Conservation (phyloP, 2,329 filamentous ascomycete genomes). For the Aspergillus sp. region DNA sequence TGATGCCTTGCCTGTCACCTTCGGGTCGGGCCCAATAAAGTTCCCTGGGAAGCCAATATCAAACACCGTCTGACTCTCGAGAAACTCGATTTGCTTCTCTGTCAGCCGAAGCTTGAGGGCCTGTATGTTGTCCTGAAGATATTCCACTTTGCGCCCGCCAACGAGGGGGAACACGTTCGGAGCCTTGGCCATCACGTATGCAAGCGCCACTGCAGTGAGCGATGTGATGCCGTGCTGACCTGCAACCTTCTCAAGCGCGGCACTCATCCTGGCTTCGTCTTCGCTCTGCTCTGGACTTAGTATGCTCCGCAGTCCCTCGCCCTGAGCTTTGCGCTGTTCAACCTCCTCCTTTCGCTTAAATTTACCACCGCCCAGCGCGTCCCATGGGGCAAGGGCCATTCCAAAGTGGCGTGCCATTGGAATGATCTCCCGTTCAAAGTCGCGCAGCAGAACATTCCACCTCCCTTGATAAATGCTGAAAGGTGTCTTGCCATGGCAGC, state of each 20-base stretch:
- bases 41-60: not conserved
- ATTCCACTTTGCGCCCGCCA: not conserved
- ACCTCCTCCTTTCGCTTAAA: slow-evolving; percentile 52
- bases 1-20: no score
- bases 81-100: not conserved
- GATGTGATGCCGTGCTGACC: slow-evolving; percentile 53
- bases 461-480: slow-evolving; percentile 42
- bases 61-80: not conserved
- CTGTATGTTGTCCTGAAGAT: not conserved
- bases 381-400: slow-evolving; percentile 59
- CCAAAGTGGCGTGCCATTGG: slow-evolving; percentile 43
- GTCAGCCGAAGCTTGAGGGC: not conserved
- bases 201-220: slow-evolving; percentile 65
- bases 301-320: slow-evolving; percentile 40
- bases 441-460: slow-evolving; percentile 40
- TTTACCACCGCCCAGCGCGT: slow-evolving; percentile 54
- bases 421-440: slow-evolving; percentile 44
- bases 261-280: slow-evolving; percentile 53
- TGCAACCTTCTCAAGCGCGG: slow-evolving; percentile 61
- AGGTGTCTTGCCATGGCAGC: slow-evolving; percentile 39
- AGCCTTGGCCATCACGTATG: slow-evolving; percentile 56
- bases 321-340: slow-evolving; percentile 43
- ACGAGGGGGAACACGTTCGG: not conserved
- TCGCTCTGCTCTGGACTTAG: slow-evolving; percentile 41
- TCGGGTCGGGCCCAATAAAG: not conserved